Base-by-base conservation (phyloP, 2,329 filamentous ascomycete species). In the Hymenoscyphus fructigenus region DNA sequence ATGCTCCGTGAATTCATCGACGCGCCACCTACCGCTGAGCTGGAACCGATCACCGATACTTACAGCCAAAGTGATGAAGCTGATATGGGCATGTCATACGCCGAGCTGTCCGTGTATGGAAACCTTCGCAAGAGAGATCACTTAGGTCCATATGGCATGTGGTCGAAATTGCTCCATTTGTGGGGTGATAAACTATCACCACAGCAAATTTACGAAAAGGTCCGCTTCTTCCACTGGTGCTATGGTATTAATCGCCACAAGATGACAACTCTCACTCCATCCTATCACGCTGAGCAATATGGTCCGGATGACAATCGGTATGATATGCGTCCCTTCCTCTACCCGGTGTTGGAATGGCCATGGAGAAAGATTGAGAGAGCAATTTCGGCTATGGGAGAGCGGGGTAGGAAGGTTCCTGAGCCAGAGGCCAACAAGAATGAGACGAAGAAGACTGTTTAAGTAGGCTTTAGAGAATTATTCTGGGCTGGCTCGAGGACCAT, bases 1-100 rank as follows among this genome's bases (percentile, higher is more conserved):
- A 85, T 90, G 61, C 82, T 92, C 1, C 76, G 85, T 10, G 82
- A 85, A 10, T 93, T 93, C 78, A 76, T 93, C 47, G 79, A 81
- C 14, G 89, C 87, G 0, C 79, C 80, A 0, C 87, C 87, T 3
- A 88, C 86, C 0, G 86, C 87, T 3, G 87, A 89, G 73, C 79
- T 85, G 5, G 85, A 90, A 70, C 90, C 90, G 7, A 85, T 91
- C 57, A 89, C 88, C 0, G 81, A 83, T 1, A 80, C 80, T 17
- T 89, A 90, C 70, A 78, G 81, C 1, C 81, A 83, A 68, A 76
- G 73, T 32, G 81, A 83, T 58, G 80, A 82, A 23, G 71, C 60
- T 72, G 81, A 53, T 81, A 82, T 83, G 70, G 79, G 72, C n/a
- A 81, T 84, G 77, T 82, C 80, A 0, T 85, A 85, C 57, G 75